These are phyloP conservation scores for Globisporangium okanoganense DNA, from an alignment of 352 stramenopile genomes.

Conservation along the genomic window DNA sequence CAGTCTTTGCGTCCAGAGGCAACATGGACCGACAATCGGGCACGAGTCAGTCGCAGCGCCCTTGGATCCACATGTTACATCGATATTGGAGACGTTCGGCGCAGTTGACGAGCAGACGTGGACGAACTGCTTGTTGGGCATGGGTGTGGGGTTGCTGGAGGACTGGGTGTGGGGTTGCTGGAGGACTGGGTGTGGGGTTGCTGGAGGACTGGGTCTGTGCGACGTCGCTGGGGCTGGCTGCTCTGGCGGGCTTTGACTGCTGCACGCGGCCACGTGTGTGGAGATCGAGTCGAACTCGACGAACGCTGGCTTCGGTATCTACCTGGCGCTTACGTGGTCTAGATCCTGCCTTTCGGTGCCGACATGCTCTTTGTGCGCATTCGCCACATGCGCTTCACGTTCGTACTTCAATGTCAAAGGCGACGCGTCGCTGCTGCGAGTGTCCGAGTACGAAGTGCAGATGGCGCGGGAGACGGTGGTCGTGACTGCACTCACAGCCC, in stretches of 20 bases:
- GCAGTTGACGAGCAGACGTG: conserved; percentile 16
- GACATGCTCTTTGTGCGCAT: conserved; percentile 38
- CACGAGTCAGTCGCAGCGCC: no score
- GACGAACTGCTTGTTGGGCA: conserved; percentile 12
- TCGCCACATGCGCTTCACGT: conserved; percentile 38
- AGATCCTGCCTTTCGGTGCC: conserved; percentile 23
- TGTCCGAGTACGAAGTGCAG: conserved; percentile 26
- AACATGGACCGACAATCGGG: no score
- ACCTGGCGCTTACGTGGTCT: conserved; percentile 25
- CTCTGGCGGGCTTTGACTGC: conserved; percentile 22
- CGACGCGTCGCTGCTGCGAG: conserved; percentile 20
- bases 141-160: no score
- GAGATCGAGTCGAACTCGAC: neutral
- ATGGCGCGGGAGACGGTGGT: conserved; percentile 18
- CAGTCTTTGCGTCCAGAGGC: no score
- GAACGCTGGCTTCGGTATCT: conserved; percentile 24
- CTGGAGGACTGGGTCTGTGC: conserved; percentile 39
- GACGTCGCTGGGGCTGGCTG: conserved; percentile 22
- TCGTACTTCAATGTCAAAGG: conserved; percentile 34
- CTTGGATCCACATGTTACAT: no score
- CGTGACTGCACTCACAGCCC: conserved; percentile 11
- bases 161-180: no score
- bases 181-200: conserved; percentile 30
- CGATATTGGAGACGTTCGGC: conserved; percentile 29
- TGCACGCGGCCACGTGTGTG: conserved; percentile 5